Evolutionary conservation across 2,329 filamentous ascomycete genomes (phyloP).

Genomic region (Arthroderma uncinatum): DNA sequence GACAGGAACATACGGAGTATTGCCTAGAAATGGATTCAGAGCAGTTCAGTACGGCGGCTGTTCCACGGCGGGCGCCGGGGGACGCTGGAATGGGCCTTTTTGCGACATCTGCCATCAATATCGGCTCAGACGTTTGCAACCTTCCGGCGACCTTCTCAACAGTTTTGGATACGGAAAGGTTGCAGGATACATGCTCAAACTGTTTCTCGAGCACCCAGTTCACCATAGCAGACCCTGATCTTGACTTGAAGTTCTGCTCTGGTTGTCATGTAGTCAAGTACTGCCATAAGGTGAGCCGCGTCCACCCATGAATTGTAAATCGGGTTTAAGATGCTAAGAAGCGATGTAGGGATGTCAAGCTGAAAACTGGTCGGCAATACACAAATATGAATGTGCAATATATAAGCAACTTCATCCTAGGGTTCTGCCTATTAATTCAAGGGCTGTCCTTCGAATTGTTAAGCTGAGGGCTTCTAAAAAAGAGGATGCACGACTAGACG

Average conservation of each 20-base stretch:
- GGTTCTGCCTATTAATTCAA: constrained; percentile 44
- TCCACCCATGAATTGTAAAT: neutral
- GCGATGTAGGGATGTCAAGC: constrained; percentile 44
- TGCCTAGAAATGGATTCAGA: neutral
- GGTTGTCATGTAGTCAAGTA: constrained; percentile 50
- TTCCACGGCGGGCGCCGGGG: neutral
- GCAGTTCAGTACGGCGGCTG: neutral
- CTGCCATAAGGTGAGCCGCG: constrained; percentile 44
- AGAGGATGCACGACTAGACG: constrained; percentile 28
- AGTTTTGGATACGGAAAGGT: constrained; percentile 34
- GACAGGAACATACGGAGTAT: neutral
- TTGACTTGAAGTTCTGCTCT: constrained; percentile 43
- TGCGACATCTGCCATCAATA: neutral
- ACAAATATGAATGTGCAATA: constrained; percentile 50
- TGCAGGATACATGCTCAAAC: constrained; percentile 46
- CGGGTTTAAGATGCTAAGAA: constrained; percentile 8
- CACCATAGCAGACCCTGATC: constrained; percentile 18
- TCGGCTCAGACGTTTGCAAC: neutral
- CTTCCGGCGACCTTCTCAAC: neutral
- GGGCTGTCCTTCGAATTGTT: constrained; percentile 46
- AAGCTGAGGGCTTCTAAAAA: constrained; percentile 31
- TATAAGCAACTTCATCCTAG: constrained; percentile 37
- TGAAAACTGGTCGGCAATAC: constrained; percentile 47
- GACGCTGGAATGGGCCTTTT: neutral
- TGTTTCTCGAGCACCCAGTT: constrained; percentile 34